Conservation (phyloP, 1,284 basidiomycete genomes). For the Rhodotorula mucilaginosa region DNA sequence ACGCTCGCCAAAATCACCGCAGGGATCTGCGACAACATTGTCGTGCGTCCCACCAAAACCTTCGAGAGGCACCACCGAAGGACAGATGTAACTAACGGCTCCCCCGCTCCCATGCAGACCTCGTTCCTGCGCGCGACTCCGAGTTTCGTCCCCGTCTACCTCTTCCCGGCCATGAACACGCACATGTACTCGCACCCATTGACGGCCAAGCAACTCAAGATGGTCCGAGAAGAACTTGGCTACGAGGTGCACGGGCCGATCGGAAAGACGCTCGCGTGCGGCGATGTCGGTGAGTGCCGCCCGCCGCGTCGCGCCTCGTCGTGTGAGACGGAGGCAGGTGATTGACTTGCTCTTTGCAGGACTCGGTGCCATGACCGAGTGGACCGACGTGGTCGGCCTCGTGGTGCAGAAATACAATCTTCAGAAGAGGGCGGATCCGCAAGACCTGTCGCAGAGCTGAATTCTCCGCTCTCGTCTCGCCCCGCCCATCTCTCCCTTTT, state of each 20-base stretch:
- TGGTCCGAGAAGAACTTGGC: constrained; percentile 68
- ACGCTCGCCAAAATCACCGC: constrained; percentile 87
- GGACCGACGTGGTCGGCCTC: constrained; percentile 63
- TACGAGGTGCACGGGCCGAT: constrained; percentile 84
- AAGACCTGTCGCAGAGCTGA: background rate
- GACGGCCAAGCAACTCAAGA: constrained; percentile 72
- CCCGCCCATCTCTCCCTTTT: background rate
- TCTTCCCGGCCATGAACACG: constrained; percentile 99
- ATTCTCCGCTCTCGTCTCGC: background rate
- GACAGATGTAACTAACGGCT: background rate
- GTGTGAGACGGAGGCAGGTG: background rate
- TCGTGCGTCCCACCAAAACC: constrained; percentile 54
- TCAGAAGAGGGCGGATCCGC: background rate
- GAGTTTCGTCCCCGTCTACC: constrained; percentile 59
- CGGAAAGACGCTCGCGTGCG: constrained; percentile 82
- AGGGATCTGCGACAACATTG: constrained; percentile 86
- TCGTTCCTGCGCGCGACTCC: constrained; percentile 85
- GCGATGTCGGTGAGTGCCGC: constrained; percentile 69
- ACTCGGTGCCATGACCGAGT: constrained; percentile 88
- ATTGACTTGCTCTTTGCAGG: constrained; percentile 54
- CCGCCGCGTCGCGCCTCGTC: constrained; percentile 9
- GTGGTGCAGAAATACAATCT: constrained; percentile 39
- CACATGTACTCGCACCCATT: constrained; percentile 95
- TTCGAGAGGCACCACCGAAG: constrained; percentile 12
- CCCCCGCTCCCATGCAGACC: constrained; percentile 58